Conservation (phyloP, 1,284 basidiomycete species). For the Cystobasidiaceae sp. region DNA sequence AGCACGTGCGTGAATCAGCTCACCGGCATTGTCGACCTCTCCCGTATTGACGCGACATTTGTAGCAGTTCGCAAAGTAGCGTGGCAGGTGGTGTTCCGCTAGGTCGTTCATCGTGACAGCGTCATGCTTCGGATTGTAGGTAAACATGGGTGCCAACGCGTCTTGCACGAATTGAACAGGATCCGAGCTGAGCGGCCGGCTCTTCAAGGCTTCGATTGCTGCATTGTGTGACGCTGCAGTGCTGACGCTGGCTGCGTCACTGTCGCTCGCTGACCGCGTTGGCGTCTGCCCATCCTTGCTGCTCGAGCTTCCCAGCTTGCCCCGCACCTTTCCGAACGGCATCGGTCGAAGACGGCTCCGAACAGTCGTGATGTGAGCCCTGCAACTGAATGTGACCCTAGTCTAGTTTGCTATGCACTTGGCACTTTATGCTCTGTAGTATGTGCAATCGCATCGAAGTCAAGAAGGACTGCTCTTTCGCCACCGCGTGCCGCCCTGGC, state of each 20-base stretch:
- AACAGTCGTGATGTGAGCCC: too few species aligned
- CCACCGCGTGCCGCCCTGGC: too few species aligned
- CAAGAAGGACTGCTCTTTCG: too few species aligned
- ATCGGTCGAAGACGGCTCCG: too few species aligned
- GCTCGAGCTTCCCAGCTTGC: too few species aligned
- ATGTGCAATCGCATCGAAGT: too few species aligned
- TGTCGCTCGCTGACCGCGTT: not conserved
- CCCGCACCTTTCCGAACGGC: too few species aligned
- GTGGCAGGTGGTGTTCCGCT: conserved; percentile 1
- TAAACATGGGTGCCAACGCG: conserved; percentile 5
- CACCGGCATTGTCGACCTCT: not conserved
- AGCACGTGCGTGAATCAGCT: not conserved
- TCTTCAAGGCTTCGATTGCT: not conserved
- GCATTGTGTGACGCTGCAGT: not conserved
- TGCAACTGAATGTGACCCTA: too few species aligned
- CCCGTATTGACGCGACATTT: not conserved
- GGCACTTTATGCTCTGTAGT: too few species aligned
- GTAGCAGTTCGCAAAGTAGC: conserved; percentile 7
- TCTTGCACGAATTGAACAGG: conserved; percentile 12
- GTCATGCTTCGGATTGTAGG: conserved; percentile 11
- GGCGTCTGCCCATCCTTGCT: too few species aligned
- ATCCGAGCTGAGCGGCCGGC: not conserved
- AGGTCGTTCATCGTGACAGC: not conserved
- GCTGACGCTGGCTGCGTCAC: not conserved
- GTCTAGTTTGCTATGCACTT: too few species aligned